phyloP scores from a whole-genome alignment of 2,329 filamentous ascomycete species.

The Penicillium sp. region DNA sequence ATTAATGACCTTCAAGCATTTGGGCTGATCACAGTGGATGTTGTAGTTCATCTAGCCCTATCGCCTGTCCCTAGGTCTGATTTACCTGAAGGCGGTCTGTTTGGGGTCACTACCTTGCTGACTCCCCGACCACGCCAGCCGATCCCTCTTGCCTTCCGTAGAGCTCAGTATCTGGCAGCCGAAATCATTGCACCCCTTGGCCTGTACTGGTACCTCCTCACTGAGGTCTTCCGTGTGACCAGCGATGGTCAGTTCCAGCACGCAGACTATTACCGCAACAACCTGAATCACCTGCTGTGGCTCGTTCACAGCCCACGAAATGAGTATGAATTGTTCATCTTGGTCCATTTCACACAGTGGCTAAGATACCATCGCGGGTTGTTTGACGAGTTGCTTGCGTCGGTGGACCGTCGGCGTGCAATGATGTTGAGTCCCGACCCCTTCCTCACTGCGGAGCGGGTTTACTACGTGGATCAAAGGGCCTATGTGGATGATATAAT shows the following conservation, averaged over 20 bases:
- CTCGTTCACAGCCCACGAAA: neutral
- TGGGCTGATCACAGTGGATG: neutral
- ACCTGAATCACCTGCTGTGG: neutral
- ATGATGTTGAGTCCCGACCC: neutral
- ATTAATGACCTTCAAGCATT: neutral
- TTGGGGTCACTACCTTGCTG: neutral
- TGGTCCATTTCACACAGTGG: slow-evolving; percentile 1
- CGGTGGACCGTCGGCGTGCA: neutral
- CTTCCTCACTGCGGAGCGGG: neutral
- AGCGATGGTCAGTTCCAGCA: neutral
- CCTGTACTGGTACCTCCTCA: neutral
- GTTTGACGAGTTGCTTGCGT: neutral
- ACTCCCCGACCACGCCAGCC: neutral
- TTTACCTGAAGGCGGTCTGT: too few relatives aligned
- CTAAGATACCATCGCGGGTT: neutral
- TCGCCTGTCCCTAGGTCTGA: neutral
- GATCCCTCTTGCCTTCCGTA: neutral
- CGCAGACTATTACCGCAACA: neutral
- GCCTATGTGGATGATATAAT: neutral
- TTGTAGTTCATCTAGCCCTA: neutral
- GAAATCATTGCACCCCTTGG: neutral
- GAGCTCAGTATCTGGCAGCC: neutral
- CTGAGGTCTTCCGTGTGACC: neutral
- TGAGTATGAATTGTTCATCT: neutral
- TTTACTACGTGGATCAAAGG: neutral